phyloP scores from a whole-genome alignment of 495 filamentous ascomycete species.

The Xanthoparmelia taractica region DNA sequence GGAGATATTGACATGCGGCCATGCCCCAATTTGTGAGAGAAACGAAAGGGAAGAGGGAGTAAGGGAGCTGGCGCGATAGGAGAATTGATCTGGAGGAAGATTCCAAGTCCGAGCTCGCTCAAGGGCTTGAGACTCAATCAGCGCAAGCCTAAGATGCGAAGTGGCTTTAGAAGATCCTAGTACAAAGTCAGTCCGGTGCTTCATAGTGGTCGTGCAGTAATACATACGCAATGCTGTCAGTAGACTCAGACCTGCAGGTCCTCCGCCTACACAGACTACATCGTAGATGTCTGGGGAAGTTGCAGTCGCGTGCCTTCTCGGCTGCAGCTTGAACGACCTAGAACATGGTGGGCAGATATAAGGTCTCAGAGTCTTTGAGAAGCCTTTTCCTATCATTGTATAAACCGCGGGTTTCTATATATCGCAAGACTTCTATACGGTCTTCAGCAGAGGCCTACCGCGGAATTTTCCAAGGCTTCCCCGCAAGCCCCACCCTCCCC shows the following conservation, averaged over 20 bases:
- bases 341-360: constrained; percentile 21
- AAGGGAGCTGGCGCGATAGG: constrained; percentile 89
- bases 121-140: constrained; percentile 85
- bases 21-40: constrained; percentile 72
- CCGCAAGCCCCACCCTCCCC: background rate
- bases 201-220: background rate
- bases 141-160: constrained; percentile 69
- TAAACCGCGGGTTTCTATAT: background rate
- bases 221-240: constrained; percentile 73
- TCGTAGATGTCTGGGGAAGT: constrained; percentile 57
- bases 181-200: constrained; percentile 1
- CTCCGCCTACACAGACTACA: constrained; percentile 91
- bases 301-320: constrained; percentile 20
- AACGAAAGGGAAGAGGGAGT: constrained; percentile 75
- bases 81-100: constrained; percentile 62
- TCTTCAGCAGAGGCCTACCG: background rate
- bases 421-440: too few species aligned
- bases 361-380: constrained; percentile 7
- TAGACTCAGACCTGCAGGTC: constrained; percentile 88
- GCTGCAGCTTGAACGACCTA: constrained; percentile 8
- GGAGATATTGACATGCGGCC: constrained; percentile 60
- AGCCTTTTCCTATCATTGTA: constrained; percentile 3
- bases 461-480: background rate
- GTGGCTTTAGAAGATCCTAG: constrained; percentile 63
- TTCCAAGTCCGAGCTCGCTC: constrained; percentile 54